Evolutionary conservation across 176 grass and related monocot species (phyloP), one percentile per base, ranked within the genome.

Genomic region (Chrysopogon serrulatus): DNA sequence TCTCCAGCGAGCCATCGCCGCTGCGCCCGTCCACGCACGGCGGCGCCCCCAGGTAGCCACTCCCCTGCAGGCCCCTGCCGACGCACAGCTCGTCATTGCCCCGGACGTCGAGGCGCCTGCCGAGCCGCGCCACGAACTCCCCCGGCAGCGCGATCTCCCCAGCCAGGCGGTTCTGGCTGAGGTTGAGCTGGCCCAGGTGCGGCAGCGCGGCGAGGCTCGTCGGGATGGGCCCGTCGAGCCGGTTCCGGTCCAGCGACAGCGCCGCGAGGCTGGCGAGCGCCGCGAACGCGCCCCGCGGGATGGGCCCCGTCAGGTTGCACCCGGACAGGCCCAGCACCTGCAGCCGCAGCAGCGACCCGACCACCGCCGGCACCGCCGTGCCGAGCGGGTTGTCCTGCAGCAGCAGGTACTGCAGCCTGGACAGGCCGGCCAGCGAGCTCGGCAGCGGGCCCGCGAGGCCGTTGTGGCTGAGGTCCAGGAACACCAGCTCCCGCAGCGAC

Each of bases 391-490:
- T 97, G 79, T 92, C 69, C 88, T 93, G 87, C 34, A 92, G 81
- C 17, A 97, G 89, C 64, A 97, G 79, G 84, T 94, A 97, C 79
- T 97, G 91, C 66, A 97, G 53, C 76, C 75, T 88, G 11, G 36
- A 62, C 34, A 97, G 65, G 7, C 77, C 74, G 14, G 89, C 57
- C 2, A 97, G 64, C 9, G 84, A 83, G 7, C 39, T 47, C 10
- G 91, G 91, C 40, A 97, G 84, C 16, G 94, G 89, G 18, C 94
- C 94, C 3, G 82, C 31, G 9, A 97, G 63, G 4, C 26, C 49
- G 87, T 97, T 97, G 82, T 86, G 79, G 87, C 94, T 79, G 79
- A 97, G 79, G 85, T 97, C 94, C 79, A 97, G 69, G 83, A 97
- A 81, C 66, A 97, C 76, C 61, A 97, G 73, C 70, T 82, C 85